Evolutionary conservation across 2,329 filamentous ascomycete genomes (phyloP).

Genomic region (Venturia oleaginea): DNA sequence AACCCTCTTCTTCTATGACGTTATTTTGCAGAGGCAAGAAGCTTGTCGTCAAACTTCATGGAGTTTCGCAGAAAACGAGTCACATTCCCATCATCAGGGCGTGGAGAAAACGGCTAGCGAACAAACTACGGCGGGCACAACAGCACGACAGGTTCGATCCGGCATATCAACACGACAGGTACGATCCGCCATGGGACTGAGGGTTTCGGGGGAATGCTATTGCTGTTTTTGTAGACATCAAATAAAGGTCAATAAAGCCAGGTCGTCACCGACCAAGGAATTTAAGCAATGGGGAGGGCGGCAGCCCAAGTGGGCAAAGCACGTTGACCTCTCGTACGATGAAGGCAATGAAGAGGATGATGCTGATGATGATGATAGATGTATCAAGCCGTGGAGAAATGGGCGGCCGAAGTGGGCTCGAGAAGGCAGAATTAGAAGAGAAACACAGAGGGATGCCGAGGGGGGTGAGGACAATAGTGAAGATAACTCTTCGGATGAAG

Average conservation of each 20-base stretch:
- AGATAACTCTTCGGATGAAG: no score
- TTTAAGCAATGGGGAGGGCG: not conserved
- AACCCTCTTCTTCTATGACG: not conserved
- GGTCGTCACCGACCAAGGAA: not conserved
- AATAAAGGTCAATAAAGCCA: not conserved
- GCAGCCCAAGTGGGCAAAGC: not conserved
- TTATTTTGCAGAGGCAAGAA: not conserved
- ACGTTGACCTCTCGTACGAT: no score
- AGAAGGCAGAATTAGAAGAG: not conserved
- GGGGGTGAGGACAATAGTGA: no score
- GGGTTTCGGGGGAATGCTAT: not conserved
- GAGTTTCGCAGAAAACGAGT: not conserved
- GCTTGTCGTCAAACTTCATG: not conserved
- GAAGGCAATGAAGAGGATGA: no score
- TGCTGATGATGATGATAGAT: no score
- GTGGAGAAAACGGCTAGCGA: not conserved
- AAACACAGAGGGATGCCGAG: no score
- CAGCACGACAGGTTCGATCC: not conserved
- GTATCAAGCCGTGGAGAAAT: no score
- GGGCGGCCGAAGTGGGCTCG: not conserved
- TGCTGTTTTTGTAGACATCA: not conserved
- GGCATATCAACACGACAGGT: not conserved
- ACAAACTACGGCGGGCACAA: not conserved
- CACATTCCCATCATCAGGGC: not conserved
- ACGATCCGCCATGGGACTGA: no score